Evolutionary conservation across 441 rosid genomes (phyloP).

Genomic region (Populus hybrid): DNA sequence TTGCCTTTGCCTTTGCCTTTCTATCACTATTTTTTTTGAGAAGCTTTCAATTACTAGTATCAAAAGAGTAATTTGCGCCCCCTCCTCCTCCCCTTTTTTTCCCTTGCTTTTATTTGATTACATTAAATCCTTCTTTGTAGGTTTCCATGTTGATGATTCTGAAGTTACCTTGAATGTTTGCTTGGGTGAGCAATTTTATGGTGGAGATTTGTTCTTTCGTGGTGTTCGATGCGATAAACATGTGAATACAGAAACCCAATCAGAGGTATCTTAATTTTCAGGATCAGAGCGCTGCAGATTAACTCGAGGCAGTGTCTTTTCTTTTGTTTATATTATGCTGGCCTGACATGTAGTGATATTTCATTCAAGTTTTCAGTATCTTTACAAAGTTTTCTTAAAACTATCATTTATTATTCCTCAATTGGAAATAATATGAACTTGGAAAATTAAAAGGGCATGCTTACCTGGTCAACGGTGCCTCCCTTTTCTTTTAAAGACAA

Average conservation of each 20-base stretch:
- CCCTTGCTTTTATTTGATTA: slow-evolving; percentile 28
- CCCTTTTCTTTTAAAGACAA: not conserved
- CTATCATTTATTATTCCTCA: not conserved
- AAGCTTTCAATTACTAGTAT: not conserved
- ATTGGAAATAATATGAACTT: slow-evolving; percentile 20
- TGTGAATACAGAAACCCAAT: slow-evolving; percentile 59
- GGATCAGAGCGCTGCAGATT: not conserved
- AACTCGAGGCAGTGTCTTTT: slow-evolving; percentile 19
- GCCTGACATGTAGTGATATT: not conserved
- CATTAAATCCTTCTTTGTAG: slow-evolving; percentile 34
- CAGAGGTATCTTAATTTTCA: slow-evolving; percentile 55
- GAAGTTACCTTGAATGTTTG: slow-evolving; percentile 89
- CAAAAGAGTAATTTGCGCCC: not conserved
- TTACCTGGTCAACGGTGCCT: not conserved
- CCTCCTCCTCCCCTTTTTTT: not conserved
- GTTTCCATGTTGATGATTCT: slow-evolving; percentile 90
- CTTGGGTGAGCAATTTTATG: slow-evolving; percentile 77
- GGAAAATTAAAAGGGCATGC: slow-evolving; percentile 2
- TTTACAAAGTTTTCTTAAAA: slow-evolving; percentile 21
- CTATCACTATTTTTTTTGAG: slow-evolving; percentile 31
- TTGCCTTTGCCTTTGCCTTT: slow-evolving; percentile 6
- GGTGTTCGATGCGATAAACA: slow-evolving; percentile 86
- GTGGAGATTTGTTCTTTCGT: slow-evolving; percentile 82
- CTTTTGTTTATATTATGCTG: not conserved
- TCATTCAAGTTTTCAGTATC: not conserved